A percentile compares a stretch with the other conserved stretches of the same genome.
These are phyloP conservation scores for Kokia cookei DNA, from an alignment of 441 rosid genomes.

Conservation along the genomic window DNA sequence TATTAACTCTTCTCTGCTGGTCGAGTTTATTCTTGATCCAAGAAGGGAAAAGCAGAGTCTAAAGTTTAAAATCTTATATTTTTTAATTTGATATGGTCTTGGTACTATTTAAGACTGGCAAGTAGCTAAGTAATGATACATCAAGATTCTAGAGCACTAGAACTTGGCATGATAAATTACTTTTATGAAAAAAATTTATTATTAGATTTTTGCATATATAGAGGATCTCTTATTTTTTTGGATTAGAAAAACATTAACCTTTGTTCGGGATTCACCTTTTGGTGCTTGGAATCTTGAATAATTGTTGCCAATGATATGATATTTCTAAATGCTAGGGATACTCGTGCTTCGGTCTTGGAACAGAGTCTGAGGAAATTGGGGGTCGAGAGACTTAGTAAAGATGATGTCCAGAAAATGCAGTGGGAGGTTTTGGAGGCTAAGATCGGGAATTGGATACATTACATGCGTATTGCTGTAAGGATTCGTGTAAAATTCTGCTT, in stretches of 20 bases:
- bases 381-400: slow-evolving; percentile 88
- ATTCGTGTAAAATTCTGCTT: slow-evolving; percentile 7
- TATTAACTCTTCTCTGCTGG: background rate
- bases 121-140: background rate
- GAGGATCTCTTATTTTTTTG: background rate
- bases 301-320: background rate
- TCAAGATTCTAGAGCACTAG: background rate
- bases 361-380: slow-evolving; percentile 87
- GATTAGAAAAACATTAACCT: background rate
- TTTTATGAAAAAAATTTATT: background rate
- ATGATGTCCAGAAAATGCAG: slow-evolving; percentile 96
- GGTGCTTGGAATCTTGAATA: background rate
- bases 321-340: slow-evolving; percentile 49
- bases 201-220: background rate
- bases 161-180: background rate
- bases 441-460: slow-evolving; percentile 96
- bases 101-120: background rate
- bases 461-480: slow-evolving; percentile 87
- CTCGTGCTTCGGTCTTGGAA: slow-evolving; percentile 82
- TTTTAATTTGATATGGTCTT: background rate
- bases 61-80: background rate
- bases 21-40: background rate
- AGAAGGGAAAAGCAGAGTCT: background rate
- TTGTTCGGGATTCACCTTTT: background rate
- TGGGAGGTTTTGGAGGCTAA: slow-evolving; percentile 98